Evolutionary conservation across 1,284 basidiomycete species (phyloP).

Genomic region (Phylloporus sp.): DNA sequence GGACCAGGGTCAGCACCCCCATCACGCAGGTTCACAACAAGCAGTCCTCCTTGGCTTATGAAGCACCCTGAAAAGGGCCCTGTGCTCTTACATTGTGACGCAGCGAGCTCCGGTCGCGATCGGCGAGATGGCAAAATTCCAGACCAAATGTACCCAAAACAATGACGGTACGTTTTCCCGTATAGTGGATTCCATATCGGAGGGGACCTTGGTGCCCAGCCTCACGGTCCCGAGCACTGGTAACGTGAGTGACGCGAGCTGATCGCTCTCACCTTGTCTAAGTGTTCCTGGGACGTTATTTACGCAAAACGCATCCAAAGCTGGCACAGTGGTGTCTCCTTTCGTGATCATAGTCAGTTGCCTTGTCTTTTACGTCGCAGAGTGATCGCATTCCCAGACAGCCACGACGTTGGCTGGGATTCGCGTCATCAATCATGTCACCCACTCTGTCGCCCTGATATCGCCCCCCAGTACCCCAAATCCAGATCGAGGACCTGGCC

Average conservation of each 20-base stretch:
- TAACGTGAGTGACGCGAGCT: conserved; percentile 25
- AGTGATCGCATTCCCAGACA: conserved; percentile 14
- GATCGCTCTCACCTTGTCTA: conserved; percentile 23
- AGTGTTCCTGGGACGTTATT: conserved; percentile 24
- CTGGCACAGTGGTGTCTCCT: conserved; percentile 52
- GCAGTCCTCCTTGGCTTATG: conserved; percentile 28
- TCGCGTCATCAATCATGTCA: conserved; percentile 55
- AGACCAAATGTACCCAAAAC: conserved; percentile 39
- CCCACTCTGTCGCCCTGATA: conserved; percentile 67
- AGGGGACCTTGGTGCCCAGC: conserved; percentile 54
- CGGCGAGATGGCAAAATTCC: conserved; percentile 42
- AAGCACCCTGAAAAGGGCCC: conserved; percentile 33
- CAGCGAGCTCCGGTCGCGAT: conserved; percentile 60
- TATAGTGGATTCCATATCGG: conserved; percentile 60
- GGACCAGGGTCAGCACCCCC: conserved; percentile 20
- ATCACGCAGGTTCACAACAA: conserved; percentile 27
- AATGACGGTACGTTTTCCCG: conserved; percentile 56
- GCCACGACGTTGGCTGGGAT: conserved; percentile 47
- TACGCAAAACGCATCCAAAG: conserved; percentile 19
- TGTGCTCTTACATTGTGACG: conserved; percentile 56
- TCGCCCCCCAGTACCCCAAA: conserved; percentile 63
- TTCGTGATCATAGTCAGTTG: conserved; percentile 52
- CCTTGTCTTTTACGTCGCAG: conserved; percentile 5
- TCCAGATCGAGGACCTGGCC: conserved; percentile 58
- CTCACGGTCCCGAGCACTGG: conserved; percentile 52